A percentile compares a stretch with the other conserved stretches of the same genome.
These are phyloP conservation scores for Pyrenochaeta sp. DNA, from an alignment of 2,329 filamentous ascomycete species.

Conservation along the genomic window DNA sequence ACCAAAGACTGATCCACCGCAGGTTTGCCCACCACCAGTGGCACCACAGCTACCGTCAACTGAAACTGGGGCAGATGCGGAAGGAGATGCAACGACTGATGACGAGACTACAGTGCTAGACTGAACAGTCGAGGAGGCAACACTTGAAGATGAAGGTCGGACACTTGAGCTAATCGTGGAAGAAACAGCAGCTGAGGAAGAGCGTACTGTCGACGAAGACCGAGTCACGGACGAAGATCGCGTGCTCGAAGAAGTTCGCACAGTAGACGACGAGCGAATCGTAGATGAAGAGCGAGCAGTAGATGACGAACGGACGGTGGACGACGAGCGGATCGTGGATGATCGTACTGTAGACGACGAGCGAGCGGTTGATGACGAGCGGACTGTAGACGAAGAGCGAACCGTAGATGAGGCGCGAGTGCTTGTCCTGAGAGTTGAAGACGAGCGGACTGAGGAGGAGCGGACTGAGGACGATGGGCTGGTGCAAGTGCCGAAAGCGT, in stretches of 20 bases:
- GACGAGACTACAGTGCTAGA: no score
- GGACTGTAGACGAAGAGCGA: neutral
- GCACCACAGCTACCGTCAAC: conserved; percentile 25
- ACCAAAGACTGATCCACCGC: conserved; percentile 20
- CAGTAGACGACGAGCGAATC: conserved; percentile 9
- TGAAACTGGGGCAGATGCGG: conserved; percentile 11
- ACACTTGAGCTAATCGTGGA: neutral
- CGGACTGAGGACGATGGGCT: neutral
- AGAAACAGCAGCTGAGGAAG: neutral
- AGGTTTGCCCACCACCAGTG: conserved; percentile 14
- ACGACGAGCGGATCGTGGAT: neutral
- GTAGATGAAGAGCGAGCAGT: conserved; percentile 11
- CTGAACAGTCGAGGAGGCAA: neutral
- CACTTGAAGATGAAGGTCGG: neutral
- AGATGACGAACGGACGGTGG: neutral
- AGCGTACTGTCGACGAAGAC: neutral
- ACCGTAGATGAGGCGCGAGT: neutral
- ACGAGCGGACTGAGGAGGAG: neutral
- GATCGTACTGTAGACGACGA: neutral
- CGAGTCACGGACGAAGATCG: neutral
- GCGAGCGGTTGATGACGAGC: conserved; percentile 2
- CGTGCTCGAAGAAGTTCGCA: conserved; percentile 10
- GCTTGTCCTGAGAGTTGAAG: neutral
- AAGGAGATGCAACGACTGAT: neutral
- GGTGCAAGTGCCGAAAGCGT: conserved; percentile 26